Evolutionary conservation across 768 basidiomycete species (phyloP).

Genomic region (Kwoniella heveanensis): DNA sequence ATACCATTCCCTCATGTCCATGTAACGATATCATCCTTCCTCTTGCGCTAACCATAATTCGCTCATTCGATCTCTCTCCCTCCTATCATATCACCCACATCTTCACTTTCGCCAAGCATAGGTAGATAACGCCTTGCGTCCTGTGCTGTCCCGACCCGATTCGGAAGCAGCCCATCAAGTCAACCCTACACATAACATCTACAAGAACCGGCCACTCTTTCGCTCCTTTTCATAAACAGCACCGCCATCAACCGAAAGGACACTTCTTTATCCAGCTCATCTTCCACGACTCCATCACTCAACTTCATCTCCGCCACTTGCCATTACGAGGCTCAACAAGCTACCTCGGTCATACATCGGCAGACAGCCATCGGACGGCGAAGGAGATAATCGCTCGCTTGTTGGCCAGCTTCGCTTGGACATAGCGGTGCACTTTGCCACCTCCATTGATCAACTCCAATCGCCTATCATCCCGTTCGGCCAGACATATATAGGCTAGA

Average conservation of each 20-base stretch:
- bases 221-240: neutral
- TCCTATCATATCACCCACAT: too few species aligned
- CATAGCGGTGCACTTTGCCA: neutral
- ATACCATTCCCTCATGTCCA: too few species aligned
- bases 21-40: too few species aligned
- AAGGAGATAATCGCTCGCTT: neutral
- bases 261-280: neutral
- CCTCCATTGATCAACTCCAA: neutral
- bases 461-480: neutral
- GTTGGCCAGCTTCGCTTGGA: neutral
- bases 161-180: neutral
- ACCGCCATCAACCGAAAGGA: slow-evolving; percentile 3
- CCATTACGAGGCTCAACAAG: neutral
- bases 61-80: neutral
- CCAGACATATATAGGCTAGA: neutral
- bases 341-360: neutral
- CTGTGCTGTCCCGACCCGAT: neutral
- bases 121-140: neutral
- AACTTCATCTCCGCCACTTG: neutral
- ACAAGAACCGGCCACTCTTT: neutral
- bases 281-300: neutral
- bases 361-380: neutral
- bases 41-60: neutral
- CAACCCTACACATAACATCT: too few species aligned
- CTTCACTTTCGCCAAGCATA: neutral